Evolutionary conservation across 345 rosid genomes (phyloP).

Genomic region (Gossypium anomalum): DNA sequence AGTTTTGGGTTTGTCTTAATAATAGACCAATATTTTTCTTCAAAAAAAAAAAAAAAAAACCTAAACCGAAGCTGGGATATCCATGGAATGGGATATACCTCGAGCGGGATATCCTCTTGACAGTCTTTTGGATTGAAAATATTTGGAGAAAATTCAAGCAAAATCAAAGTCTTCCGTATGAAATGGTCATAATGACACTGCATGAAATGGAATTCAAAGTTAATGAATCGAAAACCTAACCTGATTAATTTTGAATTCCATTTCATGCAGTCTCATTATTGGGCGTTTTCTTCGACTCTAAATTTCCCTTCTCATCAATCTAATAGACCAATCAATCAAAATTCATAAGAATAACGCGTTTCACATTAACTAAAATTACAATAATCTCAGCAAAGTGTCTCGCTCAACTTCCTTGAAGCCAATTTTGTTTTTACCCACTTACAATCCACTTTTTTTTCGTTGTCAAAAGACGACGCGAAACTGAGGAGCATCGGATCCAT

Average conservation of each 20-base stretch:
- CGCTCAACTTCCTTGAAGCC: not conserved
- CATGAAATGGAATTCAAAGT: not conserved
- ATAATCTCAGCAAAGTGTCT: not conserved
- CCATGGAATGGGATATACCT: too few species aligned
- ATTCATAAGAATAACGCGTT: not conserved
- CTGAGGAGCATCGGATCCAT: slow-evolving; percentile 70
- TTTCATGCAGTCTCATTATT: not conserved
- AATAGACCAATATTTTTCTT: too few species aligned
- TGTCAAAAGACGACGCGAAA: slow-evolving; percentile 84
- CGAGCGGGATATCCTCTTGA: too few species aligned
- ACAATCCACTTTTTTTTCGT: not conserved
- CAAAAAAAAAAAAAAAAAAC: too few species aligned
- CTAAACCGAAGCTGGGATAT: too few species aligned
- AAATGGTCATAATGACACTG: too few species aligned
- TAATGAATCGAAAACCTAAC: not conserved
- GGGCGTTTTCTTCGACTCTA: too few species aligned
- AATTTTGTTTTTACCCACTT: not conserved
- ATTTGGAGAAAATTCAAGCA: too few species aligned
- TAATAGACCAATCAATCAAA: not conserved
- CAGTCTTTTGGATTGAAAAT: too few species aligned
- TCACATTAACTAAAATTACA: not conserved
- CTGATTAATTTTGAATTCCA: not conserved
- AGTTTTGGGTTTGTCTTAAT: too few species aligned
- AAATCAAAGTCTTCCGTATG: too few species aligned
- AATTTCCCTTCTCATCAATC: not conserved